A percentile compares a stretch with the other conserved stretches of the same genome.
phyloP scores from a whole-genome alignment of 139 green algal species.

The Micractinium sp. region DNA sequence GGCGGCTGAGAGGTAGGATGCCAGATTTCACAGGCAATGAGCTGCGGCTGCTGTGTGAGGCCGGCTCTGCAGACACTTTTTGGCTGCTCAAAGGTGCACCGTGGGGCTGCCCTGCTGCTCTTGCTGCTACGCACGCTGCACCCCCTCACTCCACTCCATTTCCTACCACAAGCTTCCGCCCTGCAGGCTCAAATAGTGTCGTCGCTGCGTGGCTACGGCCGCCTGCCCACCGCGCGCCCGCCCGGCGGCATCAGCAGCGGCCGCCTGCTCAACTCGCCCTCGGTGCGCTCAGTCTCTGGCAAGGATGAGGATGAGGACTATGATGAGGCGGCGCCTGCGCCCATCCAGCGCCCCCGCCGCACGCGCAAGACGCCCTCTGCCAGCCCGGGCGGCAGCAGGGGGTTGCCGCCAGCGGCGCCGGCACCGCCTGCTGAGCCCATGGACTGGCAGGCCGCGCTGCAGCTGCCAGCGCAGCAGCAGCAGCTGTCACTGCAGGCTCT shows the following conservation, averaged over 20 bases:
- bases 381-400: constrained; percentile 3
- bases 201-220: constrained; percentile 17
- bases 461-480: not conserved
- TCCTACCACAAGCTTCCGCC: too few species aligned
- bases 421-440: not conserved
- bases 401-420: not conserved
- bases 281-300: not conserved
- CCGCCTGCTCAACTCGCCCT: not conserved
- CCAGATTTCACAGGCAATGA: not conserved
- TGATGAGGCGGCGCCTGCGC: not conserved
- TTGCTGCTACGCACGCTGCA: not conserved
- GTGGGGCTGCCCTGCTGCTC: not conserved
- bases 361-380: constrained; percentile 9
- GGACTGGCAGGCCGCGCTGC: not conserved
- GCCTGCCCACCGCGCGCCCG: constrained; percentile 25
- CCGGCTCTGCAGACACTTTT: not conserved
- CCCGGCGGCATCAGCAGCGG: constrained; percentile 22
- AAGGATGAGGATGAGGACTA: not conserved
- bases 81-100: not conserved
- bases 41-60: not conserved
- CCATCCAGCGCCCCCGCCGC: not conserved
- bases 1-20: not conserved
- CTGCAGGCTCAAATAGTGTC: constrained; percentile 25
- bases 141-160: not conserved
- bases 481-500: not conserved